These are phyloP conservation scores for Boletus barrowsii DNA, from an alignment of 768 basidiomycete genomes.

Conservation along the genomic window DNA sequence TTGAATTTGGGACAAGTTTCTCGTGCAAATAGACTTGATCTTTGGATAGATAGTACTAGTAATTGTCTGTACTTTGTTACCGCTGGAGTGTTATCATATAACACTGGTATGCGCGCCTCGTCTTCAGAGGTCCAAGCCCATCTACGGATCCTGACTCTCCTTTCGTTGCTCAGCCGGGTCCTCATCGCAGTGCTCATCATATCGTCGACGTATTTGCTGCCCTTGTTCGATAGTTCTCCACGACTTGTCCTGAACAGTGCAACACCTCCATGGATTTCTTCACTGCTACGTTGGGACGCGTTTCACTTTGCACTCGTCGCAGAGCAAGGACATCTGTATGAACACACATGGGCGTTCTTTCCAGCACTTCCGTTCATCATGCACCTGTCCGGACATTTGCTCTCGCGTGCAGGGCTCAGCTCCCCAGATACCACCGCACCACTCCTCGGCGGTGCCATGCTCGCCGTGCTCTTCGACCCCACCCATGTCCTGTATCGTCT, in stretches of 20 bases:
- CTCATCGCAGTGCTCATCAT: conserved; percentile 17
- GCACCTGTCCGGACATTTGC: conserved; percentile 31
- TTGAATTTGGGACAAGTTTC: no score
- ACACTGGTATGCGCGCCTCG: not conserved
- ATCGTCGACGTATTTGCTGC: conserved; percentile 18
- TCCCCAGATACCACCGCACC: conserved; percentile 19
- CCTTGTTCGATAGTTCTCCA: conserved; percentile 29
- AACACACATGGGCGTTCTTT: conserved; percentile 88
- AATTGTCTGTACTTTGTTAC: no score
- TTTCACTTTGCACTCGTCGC: conserved; percentile 80
- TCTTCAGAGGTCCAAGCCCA: conserved; percentile 1
- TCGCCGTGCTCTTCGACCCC: conserved; percentile 40
- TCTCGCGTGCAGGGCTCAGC: conserved; percentile 11
- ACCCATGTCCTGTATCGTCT: conserved; percentile 54
- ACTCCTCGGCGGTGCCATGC: conserved; percentile 37
- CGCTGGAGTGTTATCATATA: no score
- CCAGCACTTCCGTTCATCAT: conserved; percentile 64
- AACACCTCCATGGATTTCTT: conserved; percentile 20
- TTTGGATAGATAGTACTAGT: no score
- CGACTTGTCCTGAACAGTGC: conserved; percentile 14
- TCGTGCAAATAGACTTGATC: not conserved
- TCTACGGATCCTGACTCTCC: conserved; percentile 19
- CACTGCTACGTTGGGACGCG: conserved; percentile 80
- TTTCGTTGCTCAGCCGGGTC: conserved; percentile 24
- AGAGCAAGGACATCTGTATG: conserved; percentile 52